These are phyloP conservation scores for Tetrahymena borealis DNA, from an alignment of 73 alveolate genomes.

Conservation along the genomic window DNA sequence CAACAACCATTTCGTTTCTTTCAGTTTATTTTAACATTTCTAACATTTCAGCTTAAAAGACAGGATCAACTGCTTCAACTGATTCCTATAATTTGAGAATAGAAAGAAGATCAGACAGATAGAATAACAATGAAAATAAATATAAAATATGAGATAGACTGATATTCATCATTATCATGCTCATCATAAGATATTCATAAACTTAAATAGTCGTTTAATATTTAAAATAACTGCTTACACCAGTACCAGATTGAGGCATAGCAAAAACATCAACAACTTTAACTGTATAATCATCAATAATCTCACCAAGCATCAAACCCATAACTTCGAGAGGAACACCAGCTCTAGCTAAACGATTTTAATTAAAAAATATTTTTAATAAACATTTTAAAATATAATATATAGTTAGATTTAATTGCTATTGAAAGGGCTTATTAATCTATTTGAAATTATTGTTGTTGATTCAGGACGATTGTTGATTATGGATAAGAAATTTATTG, in stretches of 20 bases:
- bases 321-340: constrained; percentile 99
- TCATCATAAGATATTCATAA: too few species aligned
- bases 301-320: constrained; percentile 98
- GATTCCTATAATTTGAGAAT: constrained; percentile 29
- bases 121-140: too few species aligned
- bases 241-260: constrained; percentile 99
- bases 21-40: constrained; percentile 99
- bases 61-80: constrained; percentile 99
- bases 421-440: too few species aligned
- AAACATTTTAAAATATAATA: too few species aligned
- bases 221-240: constrained; percentile 53
- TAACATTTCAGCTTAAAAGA: constrained; percentile 95
- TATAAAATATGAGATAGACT: too few species aligned
- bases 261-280: constrained; percentile 98
- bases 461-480: background rate
- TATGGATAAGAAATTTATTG: background rate
- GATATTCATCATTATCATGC: too few species aligned
- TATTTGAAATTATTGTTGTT: background rate
- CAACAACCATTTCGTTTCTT: constrained; percentile 97
- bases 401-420: too few species aligned
- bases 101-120: background rate
- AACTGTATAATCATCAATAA: constrained; percentile 93
- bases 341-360: constrained; percentile 87
- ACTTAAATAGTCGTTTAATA: background rate
- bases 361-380: too few species aligned